Percentiles rank a stretch among this genome's conserved stretches.
Evolutionary conservation across 2,329 filamentous ascomycete genomes (phyloP).

Genomic region (Clonostachys solani): DNA sequence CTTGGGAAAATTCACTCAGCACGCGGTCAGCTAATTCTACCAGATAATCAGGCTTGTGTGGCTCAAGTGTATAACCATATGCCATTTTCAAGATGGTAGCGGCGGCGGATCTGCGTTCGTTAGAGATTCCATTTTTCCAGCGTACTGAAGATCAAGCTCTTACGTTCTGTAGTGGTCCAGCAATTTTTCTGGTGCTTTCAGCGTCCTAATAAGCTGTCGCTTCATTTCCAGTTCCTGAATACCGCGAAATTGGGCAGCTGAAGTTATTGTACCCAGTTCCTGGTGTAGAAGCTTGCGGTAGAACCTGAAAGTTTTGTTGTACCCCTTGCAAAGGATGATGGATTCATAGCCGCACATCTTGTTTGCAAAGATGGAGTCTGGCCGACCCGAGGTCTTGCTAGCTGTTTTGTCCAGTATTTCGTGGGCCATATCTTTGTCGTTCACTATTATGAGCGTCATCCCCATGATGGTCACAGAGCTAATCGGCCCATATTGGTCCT

Average conservation of each 20-base stretch:
- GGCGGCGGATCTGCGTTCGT: slow-evolving; percentile 10
- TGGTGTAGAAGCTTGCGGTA: slow-evolving; percentile 22
- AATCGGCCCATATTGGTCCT: slow-evolving; percentile 20
- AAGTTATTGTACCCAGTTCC: slow-evolving; percentile 15
- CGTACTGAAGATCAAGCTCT: neutral
- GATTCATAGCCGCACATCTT: slow-evolving; percentile 14
- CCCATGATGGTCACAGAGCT: slow-evolving; percentile 14
- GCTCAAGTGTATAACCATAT: slow-evolving; percentile 15
- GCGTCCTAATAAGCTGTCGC: slow-evolving; percentile 12
- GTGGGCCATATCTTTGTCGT: slow-evolving; percentile 24
- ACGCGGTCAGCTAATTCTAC: slow-evolving; percentile 10
- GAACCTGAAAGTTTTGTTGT: slow-evolving; percentile 9
- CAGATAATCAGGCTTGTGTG: slow-evolving; percentile 7
- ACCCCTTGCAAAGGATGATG: slow-evolving; percentile 5
- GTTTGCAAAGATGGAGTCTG: slow-evolving; percentile 5
- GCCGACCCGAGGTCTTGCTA: slow-evolving; percentile 8
- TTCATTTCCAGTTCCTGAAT: slow-evolving; percentile 18
- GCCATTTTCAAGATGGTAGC: slow-evolving; percentile 10
- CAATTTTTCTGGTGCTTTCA: slow-evolving; percentile 12
- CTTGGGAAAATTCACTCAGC: slow-evolving; percentile 12
- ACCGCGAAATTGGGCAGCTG: slow-evolving; percentile 7
- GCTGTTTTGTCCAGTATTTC: slow-evolving; percentile 23
- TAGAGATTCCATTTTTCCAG: neutral
- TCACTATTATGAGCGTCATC: slow-evolving; percentile 31
- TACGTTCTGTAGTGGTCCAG: slow-evolving; percentile 19